Evolutionary conservation across 2,329 filamentous ascomycete genomes (phyloP).

Genomic region (Penicillium sp.): DNA sequence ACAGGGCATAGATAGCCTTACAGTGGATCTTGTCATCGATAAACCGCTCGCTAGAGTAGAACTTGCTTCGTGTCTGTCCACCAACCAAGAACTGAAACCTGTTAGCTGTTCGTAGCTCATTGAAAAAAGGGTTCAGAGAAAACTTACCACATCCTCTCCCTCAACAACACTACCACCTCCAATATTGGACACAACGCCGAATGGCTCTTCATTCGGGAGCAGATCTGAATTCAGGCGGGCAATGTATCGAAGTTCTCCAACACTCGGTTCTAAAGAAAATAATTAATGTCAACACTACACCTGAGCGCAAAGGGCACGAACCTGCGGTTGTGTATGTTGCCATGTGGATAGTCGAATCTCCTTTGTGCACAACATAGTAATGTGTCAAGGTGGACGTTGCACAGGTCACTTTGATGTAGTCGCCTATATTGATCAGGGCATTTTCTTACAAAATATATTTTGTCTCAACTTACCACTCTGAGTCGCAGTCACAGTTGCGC

Average conservation of each 20-base stretch:
- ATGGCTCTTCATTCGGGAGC: constrained; percentile 55
- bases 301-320: constrained; percentile 15
- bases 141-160: constrained; percentile 51
- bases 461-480: constrained; percentile 29
- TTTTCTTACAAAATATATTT: background rate
- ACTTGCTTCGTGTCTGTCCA: constrained; percentile 66
- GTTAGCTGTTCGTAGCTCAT: background rate
- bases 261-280: constrained; percentile 43
- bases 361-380: constrained; percentile 60
- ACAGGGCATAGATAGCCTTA: constrained; percentile 6
- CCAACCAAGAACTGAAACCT: constrained; percentile 51
- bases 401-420: constrained; percentile 62
- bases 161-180: constrained; percentile 55
- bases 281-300: constrained; percentile 3
- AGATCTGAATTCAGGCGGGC: constrained; percentile 55
- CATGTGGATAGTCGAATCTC: constrained; percentile 61
- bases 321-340: constrained; percentile 59
- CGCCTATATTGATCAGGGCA: constrained; percentile 17
- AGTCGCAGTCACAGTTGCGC: constrained; percentile 53
- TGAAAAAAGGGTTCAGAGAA: too few relatives aligned
- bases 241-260: constrained; percentile 65
- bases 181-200: constrained; percentile 57
- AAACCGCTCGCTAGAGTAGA: constrained; percentile 67
- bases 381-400: constrained; percentile 61
- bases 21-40: constrained; percentile 67